Conservation (phyloP, 805 yeast species). For the Candida bentonensis region DNA sequence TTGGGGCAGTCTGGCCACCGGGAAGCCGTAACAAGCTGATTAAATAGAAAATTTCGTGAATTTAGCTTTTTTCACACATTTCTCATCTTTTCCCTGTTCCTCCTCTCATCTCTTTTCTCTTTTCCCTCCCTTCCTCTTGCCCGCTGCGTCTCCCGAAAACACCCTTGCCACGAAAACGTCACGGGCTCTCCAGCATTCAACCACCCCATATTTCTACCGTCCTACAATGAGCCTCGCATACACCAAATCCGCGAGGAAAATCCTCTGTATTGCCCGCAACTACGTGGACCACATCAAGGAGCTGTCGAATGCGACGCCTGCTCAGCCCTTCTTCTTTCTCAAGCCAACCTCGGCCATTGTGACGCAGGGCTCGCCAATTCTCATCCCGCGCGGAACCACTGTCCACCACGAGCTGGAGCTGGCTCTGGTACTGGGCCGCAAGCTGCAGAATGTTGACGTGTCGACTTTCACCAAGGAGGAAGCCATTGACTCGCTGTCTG, state of each 20-base stretch:
- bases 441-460: conserved; percentile 46
- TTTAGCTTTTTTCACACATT: no score
- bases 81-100: no score
- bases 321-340: conserved; percentile 81
- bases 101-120: no score
- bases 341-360: conserved; percentile 78
- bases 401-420: conserved; percentile 92
- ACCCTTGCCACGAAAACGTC: no score
- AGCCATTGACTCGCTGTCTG: conserved; percentile 67
- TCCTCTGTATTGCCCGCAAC: conserved; percentile 92
- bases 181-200: no score
- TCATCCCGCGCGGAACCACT: conserved; percentile 64
- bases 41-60: no score
- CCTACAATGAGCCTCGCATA: no score
- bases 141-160: no score
- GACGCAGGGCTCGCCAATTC: conserved; percentile 48
- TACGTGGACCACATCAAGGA: conserved; percentile 94
- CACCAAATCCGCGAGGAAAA: conserved; percentile 31
- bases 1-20: no score
- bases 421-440: conserved; percentile 59
- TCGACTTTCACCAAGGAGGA: conserved; percentile 43
- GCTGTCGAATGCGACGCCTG: conserved; percentile 66
- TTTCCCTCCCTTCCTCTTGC: no score
- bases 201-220: no score
- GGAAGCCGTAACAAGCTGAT: no score